phyloP scores from a whole-genome alignment of 208 protist genomes.

The Phytomonas sp. region DNA sequence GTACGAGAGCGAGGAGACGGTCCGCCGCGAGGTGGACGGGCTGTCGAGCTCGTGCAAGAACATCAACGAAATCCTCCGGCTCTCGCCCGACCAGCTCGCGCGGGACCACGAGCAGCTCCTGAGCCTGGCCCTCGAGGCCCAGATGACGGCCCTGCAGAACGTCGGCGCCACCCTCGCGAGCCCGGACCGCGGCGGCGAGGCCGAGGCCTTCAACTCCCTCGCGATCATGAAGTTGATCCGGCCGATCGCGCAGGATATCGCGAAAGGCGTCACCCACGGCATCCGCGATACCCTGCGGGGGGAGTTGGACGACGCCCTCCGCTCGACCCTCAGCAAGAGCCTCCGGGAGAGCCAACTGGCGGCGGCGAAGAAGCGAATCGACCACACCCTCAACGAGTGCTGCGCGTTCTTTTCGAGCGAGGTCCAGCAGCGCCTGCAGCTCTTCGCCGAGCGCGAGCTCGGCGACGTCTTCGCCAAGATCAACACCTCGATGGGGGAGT shows the following conservation, averaged over 20 bases:
- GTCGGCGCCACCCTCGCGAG: neutral
- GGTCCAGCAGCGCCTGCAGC: constrained; percentile 35
- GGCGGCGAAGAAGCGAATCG: constrained; percentile 50
- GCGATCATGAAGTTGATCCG: constrained; percentile 38
- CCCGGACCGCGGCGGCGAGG: constrained; percentile 5
- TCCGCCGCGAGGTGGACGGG: constrained; percentile 38
- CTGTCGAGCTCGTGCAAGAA: constrained; percentile 60
- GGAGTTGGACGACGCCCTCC: constrained; percentile 61
- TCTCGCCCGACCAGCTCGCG: constrained; percentile 55
- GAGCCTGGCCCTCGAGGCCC: constrained; percentile 72
- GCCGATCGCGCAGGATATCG: constrained; percentile 54
- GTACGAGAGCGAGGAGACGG: constrained; percentile 51
- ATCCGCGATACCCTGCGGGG: constrained; percentile 47
- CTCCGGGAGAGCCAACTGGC: constrained; percentile 47
- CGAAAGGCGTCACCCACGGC: constrained; percentile 50
- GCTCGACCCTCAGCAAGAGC: constrained; percentile 34
- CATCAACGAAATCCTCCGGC: constrained; percentile 58
- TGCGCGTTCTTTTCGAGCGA: constrained; percentile 40
- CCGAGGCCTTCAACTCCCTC: constrained; percentile 61
- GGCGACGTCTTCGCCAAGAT: constrained; percentile 32
- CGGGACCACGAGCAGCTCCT: constrained; percentile 76
- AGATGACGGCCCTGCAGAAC: constrained; percentile 85
- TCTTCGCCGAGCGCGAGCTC: constrained; percentile 48
- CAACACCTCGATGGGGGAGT: constrained; percentile 31
- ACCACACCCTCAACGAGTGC: constrained; percentile 61